Base-by-base conservation (phyloP, 2,329 filamentous ascomycete species). In the Nemania diffusa region DNA sequence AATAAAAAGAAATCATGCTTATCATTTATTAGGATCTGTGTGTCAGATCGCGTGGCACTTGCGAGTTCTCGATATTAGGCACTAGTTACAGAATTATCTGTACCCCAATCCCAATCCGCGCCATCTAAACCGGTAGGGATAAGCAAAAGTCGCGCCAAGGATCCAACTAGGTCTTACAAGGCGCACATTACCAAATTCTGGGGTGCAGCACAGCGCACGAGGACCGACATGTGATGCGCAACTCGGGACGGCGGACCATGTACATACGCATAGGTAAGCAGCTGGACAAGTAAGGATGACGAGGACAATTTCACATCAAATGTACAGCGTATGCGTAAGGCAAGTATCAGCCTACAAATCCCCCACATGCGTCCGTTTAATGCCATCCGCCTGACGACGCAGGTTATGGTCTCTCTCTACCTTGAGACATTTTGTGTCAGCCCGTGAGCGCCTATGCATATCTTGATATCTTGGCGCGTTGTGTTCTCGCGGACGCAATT, bases 191-290 rank as follows among this genome's bases (percentile, higher is more conserved):
- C 42, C 37, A 57, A 51, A 64, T 56, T 67, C 65, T 26, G 65
- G 65, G 65, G 65, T 67, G 65, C 65, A 67, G 64, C 59, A 62
- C 29, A 37, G 20, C 32, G 27, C 27, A 42, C 11, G 42, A 24
- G 26, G n/a, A 8, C 40, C 56, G 8, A 42, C 24, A 29, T 29
- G 48, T 51, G 48, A 46, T 46, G 42, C 42, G 42, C 20, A 46
- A 46, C 5, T 46, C 42, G 9, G 42, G 42, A 46, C 42, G 42
- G 42, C n/a, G 20, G 4, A 46, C 40, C 40, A 42, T 5, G 40
- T 42, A 42, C 6, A 13, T n/a, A 42, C 13, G 40, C 15, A 42
- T 46, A 22, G 17, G 17, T 22, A 40, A 40, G 34, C 34, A 40
- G 34, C 34, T 40, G 34, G 34, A 11, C 40, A 44, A 4, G 40